phyloP scores from a whole-genome alignment of 2,329 filamentous ascomycete genomes.

The Spiromastix sp. region DNA sequence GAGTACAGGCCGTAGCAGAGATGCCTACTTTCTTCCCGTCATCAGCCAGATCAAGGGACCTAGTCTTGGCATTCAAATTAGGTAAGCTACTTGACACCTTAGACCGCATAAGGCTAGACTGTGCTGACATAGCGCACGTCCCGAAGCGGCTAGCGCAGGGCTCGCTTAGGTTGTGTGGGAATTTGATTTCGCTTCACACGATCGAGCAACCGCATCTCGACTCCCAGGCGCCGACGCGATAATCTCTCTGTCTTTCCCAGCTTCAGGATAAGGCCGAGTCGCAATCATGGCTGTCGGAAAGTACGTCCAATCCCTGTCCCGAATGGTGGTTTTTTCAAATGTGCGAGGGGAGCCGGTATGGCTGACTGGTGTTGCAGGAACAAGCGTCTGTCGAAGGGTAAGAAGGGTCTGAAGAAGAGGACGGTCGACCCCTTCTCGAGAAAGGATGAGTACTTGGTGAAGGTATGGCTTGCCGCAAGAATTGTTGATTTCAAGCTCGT shows the following conservation, averaged over 20 bases:
- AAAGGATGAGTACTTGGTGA: conserved; percentile 99
- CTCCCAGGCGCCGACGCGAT: conserved; percentile 32
- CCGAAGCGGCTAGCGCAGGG: no score
- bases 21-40: no score
- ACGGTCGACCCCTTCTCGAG: conserved; percentile 93
- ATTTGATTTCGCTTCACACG: no score
- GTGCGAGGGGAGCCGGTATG: background rate
- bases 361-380: conserved; percentile 51
- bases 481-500: background rate
- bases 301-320: conserved; percentile 36
- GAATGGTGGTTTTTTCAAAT: background rate
- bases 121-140: no score
- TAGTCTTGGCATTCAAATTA: no score
- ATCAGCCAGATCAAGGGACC: no score
- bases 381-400: conserved; percentile 99
- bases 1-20: no score
- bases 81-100: background rate
- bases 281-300: conserved; percentile 78
- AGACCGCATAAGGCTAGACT: no score
- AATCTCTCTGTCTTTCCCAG: conserved; percentile 32
- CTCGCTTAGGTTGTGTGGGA: no score
- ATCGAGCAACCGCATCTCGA: no score
- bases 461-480: conserved; percentile 45
- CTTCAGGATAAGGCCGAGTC: conserved; percentile 39
- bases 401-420: conserved; percentile 99